These are phyloP conservation scores for Pichia sp. DNA, from an alignment of 1,139 yeast species.

Conservation along the genomic window DNA sequence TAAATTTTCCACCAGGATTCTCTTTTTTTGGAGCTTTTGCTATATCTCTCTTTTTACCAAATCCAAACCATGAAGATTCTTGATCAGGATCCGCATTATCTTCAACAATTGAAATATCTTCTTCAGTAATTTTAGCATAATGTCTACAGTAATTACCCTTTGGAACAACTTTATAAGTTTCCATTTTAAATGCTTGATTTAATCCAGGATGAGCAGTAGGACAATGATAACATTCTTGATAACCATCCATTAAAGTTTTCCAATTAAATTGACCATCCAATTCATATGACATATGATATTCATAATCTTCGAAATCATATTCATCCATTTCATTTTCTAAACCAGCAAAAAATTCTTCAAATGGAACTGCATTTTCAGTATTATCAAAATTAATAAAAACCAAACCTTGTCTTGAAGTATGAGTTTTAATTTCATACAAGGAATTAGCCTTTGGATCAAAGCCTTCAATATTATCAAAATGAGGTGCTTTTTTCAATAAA, in stretches of 20 bases:
- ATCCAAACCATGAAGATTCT: slow-evolving; percentile 46
- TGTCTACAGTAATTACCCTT: slow-evolving; percentile 55
- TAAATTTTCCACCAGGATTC: slow-evolving; percentile 54
- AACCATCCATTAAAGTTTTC: slow-evolving; percentile 64
- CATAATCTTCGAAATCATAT: slow-evolving; percentile 54
- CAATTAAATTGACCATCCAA: slow-evolving; percentile 58
- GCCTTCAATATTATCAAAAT: slow-evolving; percentile 53
- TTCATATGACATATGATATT: slow-evolving; percentile 61
- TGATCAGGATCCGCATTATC: slow-evolving; percentile 37
- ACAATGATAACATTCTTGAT: slow-evolving; percentile 62
- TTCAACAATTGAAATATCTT: slow-evolving; percentile 33
- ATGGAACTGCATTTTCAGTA: slow-evolving; percentile 35
- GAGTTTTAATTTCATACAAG: slow-evolving; percentile 47
- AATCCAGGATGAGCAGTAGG: slow-evolving; percentile 63
- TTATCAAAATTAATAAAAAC: slow-evolving; percentile 48
- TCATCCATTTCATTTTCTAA: slow-evolving; percentile 46
- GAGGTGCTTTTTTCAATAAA: slow-evolving; percentile 52
- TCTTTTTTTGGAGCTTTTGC: slow-evolving; percentile 22
- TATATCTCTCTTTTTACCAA: slow-evolving; percentile 35
- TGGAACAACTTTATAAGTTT: slow-evolving; percentile 58
- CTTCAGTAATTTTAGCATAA: slow-evolving; percentile 50
- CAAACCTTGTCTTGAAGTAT: slow-evolving; percentile 50
- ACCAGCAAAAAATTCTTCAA: slow-evolving; percentile 48
- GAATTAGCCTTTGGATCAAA: slow-evolving; percentile 51
- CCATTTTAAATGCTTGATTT: slow-evolving; percentile 52